phyloP scores from a whole-genome alignment of 78 protist species.

The Dictyostelium capitatum region DNA sequence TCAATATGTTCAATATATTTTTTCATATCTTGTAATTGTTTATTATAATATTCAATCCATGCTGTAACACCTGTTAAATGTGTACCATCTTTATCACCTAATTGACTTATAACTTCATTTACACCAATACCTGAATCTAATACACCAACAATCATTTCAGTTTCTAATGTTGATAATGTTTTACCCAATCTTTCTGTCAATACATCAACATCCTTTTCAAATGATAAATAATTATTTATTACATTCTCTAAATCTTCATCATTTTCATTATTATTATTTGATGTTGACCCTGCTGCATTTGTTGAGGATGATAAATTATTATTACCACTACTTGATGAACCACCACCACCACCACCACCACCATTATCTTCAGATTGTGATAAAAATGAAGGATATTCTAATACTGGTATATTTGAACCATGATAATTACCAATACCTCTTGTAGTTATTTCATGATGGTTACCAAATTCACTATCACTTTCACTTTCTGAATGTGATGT shows the following conservation, averaged over 20 bases:
- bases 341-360: neutral
- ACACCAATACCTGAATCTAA: slow-evolving; percentile 48
- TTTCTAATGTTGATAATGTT: slow-evolving; percentile 41
- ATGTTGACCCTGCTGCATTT: neutral
- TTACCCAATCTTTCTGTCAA: slow-evolving; percentile 56
- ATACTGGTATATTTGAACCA: neutral
- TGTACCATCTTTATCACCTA: slow-evolving; percentile 51
- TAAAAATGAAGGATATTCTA: slow-evolving; percentile 10
- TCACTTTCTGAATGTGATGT: slow-evolving; percentile 2
- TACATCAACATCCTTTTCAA: slow-evolving; percentile 73
- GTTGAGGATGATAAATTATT: neutral
- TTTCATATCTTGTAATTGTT: slow-evolving; percentile 76
- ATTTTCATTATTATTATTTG: neutral
- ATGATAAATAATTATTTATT: slow-evolving; percentile 26
- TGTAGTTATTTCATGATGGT: neutral
- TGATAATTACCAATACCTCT: neutral
- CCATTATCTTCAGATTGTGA: neutral
- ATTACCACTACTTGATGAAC: too few species aligned
- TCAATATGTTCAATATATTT: slow-evolving; percentile 84
- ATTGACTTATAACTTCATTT: slow-evolving; percentile 34
- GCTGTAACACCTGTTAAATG: slow-evolving; percentile 79
- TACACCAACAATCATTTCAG: slow-evolving; percentile 74
- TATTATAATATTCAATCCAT: slow-evolving; percentile 78
- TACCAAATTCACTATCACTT: neutral
- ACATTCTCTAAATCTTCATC: slow-evolving; percentile 67